Conservation (phyloP, 2,329 filamentous ascomycete genomes). For the Tympanopsis confertula region DNA sequence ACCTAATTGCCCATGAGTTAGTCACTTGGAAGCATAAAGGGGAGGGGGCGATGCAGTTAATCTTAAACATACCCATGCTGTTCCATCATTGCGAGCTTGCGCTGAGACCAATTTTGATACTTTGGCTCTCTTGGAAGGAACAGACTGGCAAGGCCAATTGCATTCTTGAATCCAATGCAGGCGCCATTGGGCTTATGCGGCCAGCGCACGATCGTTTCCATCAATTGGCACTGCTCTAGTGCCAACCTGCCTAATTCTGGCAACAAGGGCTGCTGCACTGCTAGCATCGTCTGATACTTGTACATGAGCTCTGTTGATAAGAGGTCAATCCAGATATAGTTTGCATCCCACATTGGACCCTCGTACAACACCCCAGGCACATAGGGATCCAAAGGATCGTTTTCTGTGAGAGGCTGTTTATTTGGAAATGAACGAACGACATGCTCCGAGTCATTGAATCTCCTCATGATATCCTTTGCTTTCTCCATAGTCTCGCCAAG, state of each 20-base stretch:
- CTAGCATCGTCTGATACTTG: slow-evolving; percentile 36
- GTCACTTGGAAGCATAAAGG: too few relatives aligned
- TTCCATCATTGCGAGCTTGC: slow-evolving; percentile 43
- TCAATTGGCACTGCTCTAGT: slow-evolving; percentile 38
- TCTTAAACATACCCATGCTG: slow-evolving; percentile 38
- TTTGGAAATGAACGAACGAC: slow-evolving; percentile 34
- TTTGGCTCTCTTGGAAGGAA: slow-evolving; percentile 43
- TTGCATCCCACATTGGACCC: slow-evolving; percentile 40
- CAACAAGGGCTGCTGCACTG: slow-evolving; percentile 28
- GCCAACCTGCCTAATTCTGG: slow-evolving; percentile 33
- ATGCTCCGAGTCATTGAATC: slow-evolving; percentile 32
- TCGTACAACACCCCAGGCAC: slow-evolving; percentile 36
- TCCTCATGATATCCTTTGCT: slow-evolving; percentile 7
- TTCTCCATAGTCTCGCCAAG: slow-evolving; percentile 26
- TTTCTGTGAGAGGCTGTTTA: slow-evolving; percentile 25
- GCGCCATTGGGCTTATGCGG: slow-evolving; percentile 37
- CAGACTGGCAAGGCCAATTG: slow-evolving; percentile 39
- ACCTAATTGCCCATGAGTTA: too few relatives aligned
- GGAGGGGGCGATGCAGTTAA: too few relatives aligned
- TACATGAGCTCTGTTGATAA: slow-evolving; percentile 44
- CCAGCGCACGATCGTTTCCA: slow-evolving; percentile 44
- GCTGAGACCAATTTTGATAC: slow-evolving; percentile 42
- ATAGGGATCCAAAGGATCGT: slow-evolving; percentile 45
- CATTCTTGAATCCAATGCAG: slow-evolving; percentile 41
- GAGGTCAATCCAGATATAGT: slow-evolving; percentile 42